Evolutionary conservation across 495 filamentous ascomycete genomes (phyloP).

Genomic region (Neurospora sp.): DNA sequence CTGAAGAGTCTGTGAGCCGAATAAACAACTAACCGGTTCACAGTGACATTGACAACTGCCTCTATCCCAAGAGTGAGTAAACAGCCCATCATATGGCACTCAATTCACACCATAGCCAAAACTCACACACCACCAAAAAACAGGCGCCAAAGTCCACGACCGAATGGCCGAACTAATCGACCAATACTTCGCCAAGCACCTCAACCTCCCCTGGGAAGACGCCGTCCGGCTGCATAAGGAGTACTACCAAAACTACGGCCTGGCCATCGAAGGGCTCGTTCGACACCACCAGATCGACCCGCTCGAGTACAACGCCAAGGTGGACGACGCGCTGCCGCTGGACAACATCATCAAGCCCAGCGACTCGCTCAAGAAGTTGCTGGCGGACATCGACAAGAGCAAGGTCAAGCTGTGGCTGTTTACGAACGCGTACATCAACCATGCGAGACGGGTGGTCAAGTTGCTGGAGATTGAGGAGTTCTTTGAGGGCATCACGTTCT

Average conservation of each 20-base stretch:
- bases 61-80: constrained; percentile 58
- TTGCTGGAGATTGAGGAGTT: constrained; percentile 74
- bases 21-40: not conserved
- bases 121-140: not conserved
- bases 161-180: constrained; percentile 70
- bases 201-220: constrained; percentile 59
- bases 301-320: constrained; percentile 85
- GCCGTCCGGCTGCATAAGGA: constrained; percentile 72
- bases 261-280: constrained; percentile 92
- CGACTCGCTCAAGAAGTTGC: constrained; percentile 59
- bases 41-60: constrained; percentile 93
- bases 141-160: constrained; percentile 60
- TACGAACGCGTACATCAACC: constrained; percentile 90
- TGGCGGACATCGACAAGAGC: constrained; percentile 63
- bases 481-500: constrained; percentile 90
- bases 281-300: constrained; percentile 93
- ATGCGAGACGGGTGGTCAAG: constrained; percentile 71
- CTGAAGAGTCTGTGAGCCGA: not conserved
- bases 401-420: constrained; percentile 90
- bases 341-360: constrained; percentile 73
- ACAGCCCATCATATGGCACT: too few species aligned
- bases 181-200: constrained; percentile 63
- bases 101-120: too few species aligned
- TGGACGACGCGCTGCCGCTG: constrained; percentile 90
- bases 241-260: constrained; percentile 92